Base-by-base conservation (phyloP, 2,329 filamentous ascomycete species). In the Paecilomyces sp. region DNA sequence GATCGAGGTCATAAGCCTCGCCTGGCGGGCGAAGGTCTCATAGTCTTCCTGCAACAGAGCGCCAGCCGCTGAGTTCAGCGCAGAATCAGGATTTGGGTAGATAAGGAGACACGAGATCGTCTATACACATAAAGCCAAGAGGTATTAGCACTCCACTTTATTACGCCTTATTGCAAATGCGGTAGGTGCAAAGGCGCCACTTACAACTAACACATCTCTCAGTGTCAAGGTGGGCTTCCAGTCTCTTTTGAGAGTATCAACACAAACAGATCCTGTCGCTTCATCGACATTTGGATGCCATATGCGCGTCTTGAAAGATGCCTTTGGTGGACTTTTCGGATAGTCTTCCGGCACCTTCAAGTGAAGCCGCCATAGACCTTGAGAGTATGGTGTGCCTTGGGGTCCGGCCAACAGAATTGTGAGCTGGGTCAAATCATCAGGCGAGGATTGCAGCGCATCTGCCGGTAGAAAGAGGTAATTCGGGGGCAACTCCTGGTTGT, bases 221-320 rank as follows among this genome's bases (percentile, higher is more conserved):
- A 88, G 68, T 28, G 83, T 86, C 63, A 87, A 70, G 30, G 76
- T 81, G 13, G 78, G 74, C 60, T 83, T 80, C 85, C 85, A 88
- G 65, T 87, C 85, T 54, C 83, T 77, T 73, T 87, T 88, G 53
- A 88, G 67, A 1, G 85, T 87, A 72, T 87, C 85, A 2, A 88
- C 83, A 62, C 85, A 88, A 2, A 88, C 83, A 0, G 81, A 81
- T 4, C 85, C 85, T 0, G 82, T 83, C n/a, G 77, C 74, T 57
- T 85, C 83, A 62, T 87, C 85, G 56, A 88, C 82, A 65, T 88
- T 88, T 0, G 85, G 85, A 64, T 88, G 85, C 79, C 84, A 88
- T 63, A 87, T 83, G 5, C 80, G 77, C 2, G 85, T 87, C 58
- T 79, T 79, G 67, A 88, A 87, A 33, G 79, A 78, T 2, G 85